phyloP scores from a whole-genome alignment of 1,284 basidiomycete genomes.

The Ustilago tritici region DNA sequence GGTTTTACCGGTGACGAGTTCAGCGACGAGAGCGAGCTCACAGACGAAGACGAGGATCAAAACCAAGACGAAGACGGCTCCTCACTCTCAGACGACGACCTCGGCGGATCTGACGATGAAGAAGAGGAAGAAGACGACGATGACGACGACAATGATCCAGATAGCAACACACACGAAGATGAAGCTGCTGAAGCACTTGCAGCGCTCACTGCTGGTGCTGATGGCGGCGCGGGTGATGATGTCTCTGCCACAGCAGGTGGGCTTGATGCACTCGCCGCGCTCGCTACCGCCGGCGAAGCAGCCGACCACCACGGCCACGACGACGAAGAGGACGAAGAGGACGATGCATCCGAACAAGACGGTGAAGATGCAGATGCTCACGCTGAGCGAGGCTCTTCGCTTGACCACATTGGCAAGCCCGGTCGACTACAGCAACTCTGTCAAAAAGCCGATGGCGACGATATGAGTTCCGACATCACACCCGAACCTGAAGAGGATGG shows the following conservation, averaged over 20 bases:
- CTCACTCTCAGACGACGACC: constrained; percentile 46
- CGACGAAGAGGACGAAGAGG: constrained; percentile 43
- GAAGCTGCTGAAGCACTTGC: constrained; percentile 59
- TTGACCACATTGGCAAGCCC: constrained; percentile 20
- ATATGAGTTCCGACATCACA: constrained; percentile 52
- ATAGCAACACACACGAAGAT: constrained; percentile 51
- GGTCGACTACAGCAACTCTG: constrained; percentile 35
- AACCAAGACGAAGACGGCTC: constrained; percentile 49
- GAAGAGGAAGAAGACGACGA: constrained; percentile 49
- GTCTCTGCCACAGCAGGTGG: constrained; percentile 39
- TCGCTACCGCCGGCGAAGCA: constrained; percentile 48
- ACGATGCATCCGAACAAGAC: constrained; percentile 34
- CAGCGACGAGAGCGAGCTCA: constrained; percentile 62
- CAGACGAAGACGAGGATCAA: constrained; percentile 54
- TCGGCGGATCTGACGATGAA: constrained; percentile 48
- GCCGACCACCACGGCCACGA: constrained; percentile 22
- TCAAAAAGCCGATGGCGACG: constrained; percentile 37
- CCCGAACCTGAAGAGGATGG: constrained; percentile 47
- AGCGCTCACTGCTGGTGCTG: constrained; percentile 49
- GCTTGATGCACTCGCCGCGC: constrained; percentile 59
- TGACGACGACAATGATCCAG: constrained; percentile 25
- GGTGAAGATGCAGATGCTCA: constrained; percentile 22
- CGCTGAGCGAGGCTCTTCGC: constrained; percentile 2
- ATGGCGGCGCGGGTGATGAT: constrained; percentile 19
- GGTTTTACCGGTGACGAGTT: constrained; percentile 56